Evolutionary conservation across 257 asterid species (phyloP), one percentile per base, ranked within the genome.

Genomic region (Solanum paucissectum): DNA sequence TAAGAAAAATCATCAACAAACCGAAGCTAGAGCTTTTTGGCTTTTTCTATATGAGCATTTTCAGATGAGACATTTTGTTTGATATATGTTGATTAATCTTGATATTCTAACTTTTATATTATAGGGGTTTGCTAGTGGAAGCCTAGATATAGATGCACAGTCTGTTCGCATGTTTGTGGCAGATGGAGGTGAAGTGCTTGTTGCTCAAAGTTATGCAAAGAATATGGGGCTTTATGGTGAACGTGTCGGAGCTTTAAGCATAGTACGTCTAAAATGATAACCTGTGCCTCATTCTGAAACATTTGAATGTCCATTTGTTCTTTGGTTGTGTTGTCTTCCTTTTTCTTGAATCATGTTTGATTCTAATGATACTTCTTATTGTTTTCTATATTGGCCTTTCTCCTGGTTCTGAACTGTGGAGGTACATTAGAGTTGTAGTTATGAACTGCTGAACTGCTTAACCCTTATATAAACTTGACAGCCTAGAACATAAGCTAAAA

Each of bases 221-320:
- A 97, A 97, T 90, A 88, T 97, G 98, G 99, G 99, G 88, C 98
- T 97, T 60, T 97, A 97, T 88, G 99, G 99, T 87, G 99, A 97
- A 94, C 98, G 99, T 90, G 98, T 97, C 87, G 99, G 99, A 38
- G 99, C 99, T 86, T 92, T 97, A 82, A 97, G 98, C 96, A 92
- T 97, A 88, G 99, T 97, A 93, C 92, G 99, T 92, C 87, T 46
- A 13, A 79, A 40, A 4, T 20, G 84, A 77, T 42, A 52, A 27
- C 23, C n/a, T 86, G 46, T 49, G 84, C 73, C 74, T 34, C 66
- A 32, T 79, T 82, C 62, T 49, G 85, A 49, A 82, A 29, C 83
- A 29, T 82, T 16, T 82, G n/a, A 27, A 49, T 49, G 42, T 49
- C 27, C 44, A 82, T 32, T 16, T 81, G 66, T 16, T 77, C 84